Evolutionary conservation across 129 eudicot species (phyloP), one percentile per base, ranked within the genome.

Genomic region (Apium graveolens): DNA sequence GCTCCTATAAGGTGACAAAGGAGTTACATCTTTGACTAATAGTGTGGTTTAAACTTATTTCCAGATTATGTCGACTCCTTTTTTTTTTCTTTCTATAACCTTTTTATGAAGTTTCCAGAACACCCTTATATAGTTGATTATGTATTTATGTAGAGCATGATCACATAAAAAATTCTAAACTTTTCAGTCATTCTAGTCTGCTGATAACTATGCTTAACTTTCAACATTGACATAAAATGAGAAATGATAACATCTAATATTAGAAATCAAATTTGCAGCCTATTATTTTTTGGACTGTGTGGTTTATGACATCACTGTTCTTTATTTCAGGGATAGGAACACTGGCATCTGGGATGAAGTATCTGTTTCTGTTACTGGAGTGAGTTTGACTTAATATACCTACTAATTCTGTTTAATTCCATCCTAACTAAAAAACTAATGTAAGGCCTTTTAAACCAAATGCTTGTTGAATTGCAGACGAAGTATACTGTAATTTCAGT

Each of bases 271-370:
- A 8, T 38, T 37, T 70, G 75, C 75, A 37, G 43, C 46, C 27
- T 20, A 48, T 24, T 35, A 32, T 68, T 77, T 60, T 62, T 32
- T 43, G 21, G 55, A 79, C 45, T 68, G 57, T 46, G 57, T 51
- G 75, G 38, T 70, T 35, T 60, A 57, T 82, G 53, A 77, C 73
- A 5, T 1, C 24, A 5, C 17, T 31, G 70, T 11, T 53, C 38
- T 12, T 77, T 68, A 66, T 72, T 78, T 66, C 90, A 96, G 99
- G 93, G 99, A 96, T 82, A 89, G 99, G 85, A 96, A 96, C 88
- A 96, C 99, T 65, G 99, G 99, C 76, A 96, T 96, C 78, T 96
- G 99, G 99, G 99, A 96, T 85, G 99, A 96, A 86, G 97, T 96
- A 27, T 96, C 99, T 74, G 77, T 96, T 86, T 77, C 90, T 60